Base-by-base conservation (phyloP, 2,329 filamentous ascomycete genomes). In the Cryphonectria naterciae region DNA sequence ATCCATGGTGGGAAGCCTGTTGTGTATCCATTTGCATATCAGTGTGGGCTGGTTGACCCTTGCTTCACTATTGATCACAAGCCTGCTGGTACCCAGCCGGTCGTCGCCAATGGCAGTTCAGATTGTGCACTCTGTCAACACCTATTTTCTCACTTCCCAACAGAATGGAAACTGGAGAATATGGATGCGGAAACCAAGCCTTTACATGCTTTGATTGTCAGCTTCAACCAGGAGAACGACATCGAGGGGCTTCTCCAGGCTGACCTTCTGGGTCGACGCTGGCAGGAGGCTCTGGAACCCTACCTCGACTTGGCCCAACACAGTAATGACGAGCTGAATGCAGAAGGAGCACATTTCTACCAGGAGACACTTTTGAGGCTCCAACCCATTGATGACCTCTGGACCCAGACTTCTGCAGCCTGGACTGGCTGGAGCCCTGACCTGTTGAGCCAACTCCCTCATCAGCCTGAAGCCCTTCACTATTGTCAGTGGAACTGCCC, bases 11-110 rank as follows among this genome's bases (percentile, higher is more conserved):
- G 28, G 10, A 65, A 35, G 39, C 39, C 35, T 19, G 22, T 41
- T 5, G 61, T 64, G n/a, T 64, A 64, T n/a, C 61, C 61, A 3
- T 64, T 64, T 32, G 37, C 37, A 41, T 25, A 28, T 19, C 61
- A 41, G 39, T 64, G 61, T 25, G n/a, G n/a, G 10, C 61, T 64
- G 8, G 39, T 46, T 4, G 41, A 64, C 17, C 61, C 61, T 35
- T 2, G 54, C 28, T 19, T 58, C 4, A 19, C 17, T 28, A 32
- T 1, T 32, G 28, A 35, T 32, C 54, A 58, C 54, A 32, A 58
- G 15, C 54, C 54, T 8, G 13, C 19, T 7, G 5, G 54, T 8
- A 17, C 5, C 25, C 54, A 58, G 13, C 28, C 25, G 35, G 5
- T 28, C 15, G 15, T 7, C 15, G 39, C 19, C 13, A 46, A 28